These are phyloP conservation scores for Flaveria brownii DNA, from an alignment of 129 eudicot genomes.

Conservation along the genomic window DNA sequence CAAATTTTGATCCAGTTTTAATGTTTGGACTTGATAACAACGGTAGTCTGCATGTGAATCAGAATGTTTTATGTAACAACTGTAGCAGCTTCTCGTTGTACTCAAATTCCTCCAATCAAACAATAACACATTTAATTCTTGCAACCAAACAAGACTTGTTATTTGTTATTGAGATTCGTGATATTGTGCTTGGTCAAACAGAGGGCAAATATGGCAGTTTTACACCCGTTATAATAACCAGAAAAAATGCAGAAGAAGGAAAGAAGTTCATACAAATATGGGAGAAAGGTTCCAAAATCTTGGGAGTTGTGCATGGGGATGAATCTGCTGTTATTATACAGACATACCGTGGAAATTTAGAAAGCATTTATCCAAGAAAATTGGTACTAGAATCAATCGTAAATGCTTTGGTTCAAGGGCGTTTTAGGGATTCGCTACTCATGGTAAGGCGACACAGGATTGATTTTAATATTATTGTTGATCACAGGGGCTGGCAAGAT, in stretches of 20 bases:
- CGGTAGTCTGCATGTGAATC: slow-evolving; percentile 59
- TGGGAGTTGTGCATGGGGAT: slow-evolving; percentile 89
- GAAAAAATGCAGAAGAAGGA: slow-evolving; percentile 60
- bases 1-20: slow-evolving; percentile 42
- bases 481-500: slow-evolving; percentile 74
- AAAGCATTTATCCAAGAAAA: slow-evolving; percentile 84
- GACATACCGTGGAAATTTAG: slow-evolving; percentile 87
- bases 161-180: slow-evolving; percentile 65
- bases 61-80: slow-evolving; percentile 67
- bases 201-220: slow-evolving; percentile 67
- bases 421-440: slow-evolving; percentile 72
- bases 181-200: slow-evolving; percentile 51
- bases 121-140: slow-evolving; percentile 68
- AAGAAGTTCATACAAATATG: slow-evolving; percentile 70
- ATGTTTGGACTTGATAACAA: slow-evolving; percentile 77
- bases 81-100: slow-evolving; percentile 81
- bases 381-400: slow-evolving; percentile 71
- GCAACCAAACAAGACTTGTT: slow-evolving; percentile 84
- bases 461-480: slow-evolving; percentile 85
- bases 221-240: slow-evolving; percentile 55
- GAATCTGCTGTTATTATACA: slow-evolving; percentile 85
- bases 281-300: slow-evolving; percentile 88
- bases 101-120: slow-evolving; percentile 61
- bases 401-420: slow-evolving; percentile 68
- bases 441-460: slow-evolving; percentile 94